phyloP scores from a whole-genome alignment of 257 asterid genomes.

The Thymus mandschuricus region DNA sequence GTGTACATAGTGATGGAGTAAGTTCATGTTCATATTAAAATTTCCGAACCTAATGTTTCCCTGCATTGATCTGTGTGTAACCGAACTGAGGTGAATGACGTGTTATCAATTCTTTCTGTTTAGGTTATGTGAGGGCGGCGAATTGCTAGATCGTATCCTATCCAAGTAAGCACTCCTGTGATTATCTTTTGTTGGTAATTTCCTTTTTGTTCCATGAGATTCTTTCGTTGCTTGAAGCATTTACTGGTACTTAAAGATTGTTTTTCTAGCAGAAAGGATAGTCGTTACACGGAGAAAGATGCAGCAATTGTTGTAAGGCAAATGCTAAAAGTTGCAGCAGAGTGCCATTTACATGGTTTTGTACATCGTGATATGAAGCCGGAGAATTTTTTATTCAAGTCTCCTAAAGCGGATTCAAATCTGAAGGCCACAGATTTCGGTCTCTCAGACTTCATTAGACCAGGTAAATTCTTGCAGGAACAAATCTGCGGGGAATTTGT shows the following conservation, averaged over 20 bases:
- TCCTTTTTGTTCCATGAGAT: background rate
- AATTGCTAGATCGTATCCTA: slow-evolving; percentile 92
- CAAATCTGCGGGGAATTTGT: background rate
- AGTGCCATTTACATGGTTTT: slow-evolving; percentile 97
- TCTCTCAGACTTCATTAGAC: slow-evolving; percentile 93
- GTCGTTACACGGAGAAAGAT: slow-evolving; percentile 97
- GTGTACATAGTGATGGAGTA: slow-evolving; percentile 99
- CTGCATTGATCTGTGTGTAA: slow-evolving; percentile 15
- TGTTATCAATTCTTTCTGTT: slow-evolving; percentile 24
- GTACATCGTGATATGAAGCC: slow-evolving; percentile 99
- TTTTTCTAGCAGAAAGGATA: slow-evolving; percentile 80
- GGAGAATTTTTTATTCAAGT: slow-evolving; percentile 95
- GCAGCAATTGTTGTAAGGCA: slow-evolving; percentile 96
- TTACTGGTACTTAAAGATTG: slow-evolving; percentile 31
- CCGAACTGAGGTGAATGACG: slow-evolving; percentile 21
- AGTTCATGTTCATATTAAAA: slow-evolving; percentile 39
- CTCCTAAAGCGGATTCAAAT: slow-evolving; percentile 80
- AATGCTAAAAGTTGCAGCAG: slow-evolving; percentile 98
- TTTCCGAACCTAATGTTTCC: background rate
- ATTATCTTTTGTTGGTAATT: slow-evolving; percentile 12
- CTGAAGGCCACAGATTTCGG: slow-evolving; percentile 99
- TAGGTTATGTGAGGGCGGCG: slow-evolving; percentile 99
- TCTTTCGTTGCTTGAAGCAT: slow-evolving; percentile 23
- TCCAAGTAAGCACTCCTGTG: slow-evolving; percentile 63
- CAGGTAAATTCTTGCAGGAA: too few relatives aligned